Percentiles rank a stretch among this genome's conserved stretches.
Conservation (phyloP, 1,139 yeast species). For the Zygosaccharomyces pseudobailii region DNA sequence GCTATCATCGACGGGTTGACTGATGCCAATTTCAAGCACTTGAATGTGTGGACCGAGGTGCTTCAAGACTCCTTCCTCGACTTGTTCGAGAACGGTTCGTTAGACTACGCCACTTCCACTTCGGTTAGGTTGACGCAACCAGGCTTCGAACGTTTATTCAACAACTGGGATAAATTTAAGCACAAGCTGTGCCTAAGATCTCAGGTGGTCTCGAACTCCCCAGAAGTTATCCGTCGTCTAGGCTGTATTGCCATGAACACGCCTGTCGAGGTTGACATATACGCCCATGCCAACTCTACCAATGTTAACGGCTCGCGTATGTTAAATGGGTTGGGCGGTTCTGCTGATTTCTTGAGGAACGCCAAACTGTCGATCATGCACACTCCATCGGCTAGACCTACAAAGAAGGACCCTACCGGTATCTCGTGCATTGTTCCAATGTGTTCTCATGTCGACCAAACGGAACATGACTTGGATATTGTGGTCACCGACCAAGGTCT, state of each 20-base stretch:
- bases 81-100: slow-evolving; percentile 86
- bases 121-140: slow-evolving; percentile 87
- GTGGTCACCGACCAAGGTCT: slow-evolving; percentile 94
- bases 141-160: slow-evolving; percentile 83
- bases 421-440: slow-evolving; percentile 94
- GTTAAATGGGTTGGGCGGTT: slow-evolving; percentile 97
- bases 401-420: slow-evolving; percentile 91
- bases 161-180: slow-evolving; percentile 83
- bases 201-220: slow-evolving; percentile 91
- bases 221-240: slow-evolving; percentile 91
- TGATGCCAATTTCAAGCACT: slow-evolving; percentile 72
- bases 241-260: slow-evolving; percentile 99
- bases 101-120: slow-evolving; percentile 92
- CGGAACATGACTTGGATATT: slow-evolving; percentile 93
- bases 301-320: slow-evolving; percentile 94
- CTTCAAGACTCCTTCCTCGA: slow-evolving; percentile 95
- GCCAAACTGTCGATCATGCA: slow-evolving; percentile 97
- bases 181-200: slow-evolving; percentile 84
- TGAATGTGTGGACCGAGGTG: slow-evolving; percentile 97
- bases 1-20: slow-evolving; percentile 97
- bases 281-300: slow-evolving; percentile 98
- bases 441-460: slow-evolving; percentile 92
- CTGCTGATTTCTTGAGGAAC: slow-evolving; percentile 93
- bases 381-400: slow-evolving; percentile 92
- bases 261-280: slow-evolving; percentile 97